phyloP scores from a whole-genome alignment of 2,329 filamentous ascomycete genomes.

The Neoscytalidium dimidiatum region DNA sequence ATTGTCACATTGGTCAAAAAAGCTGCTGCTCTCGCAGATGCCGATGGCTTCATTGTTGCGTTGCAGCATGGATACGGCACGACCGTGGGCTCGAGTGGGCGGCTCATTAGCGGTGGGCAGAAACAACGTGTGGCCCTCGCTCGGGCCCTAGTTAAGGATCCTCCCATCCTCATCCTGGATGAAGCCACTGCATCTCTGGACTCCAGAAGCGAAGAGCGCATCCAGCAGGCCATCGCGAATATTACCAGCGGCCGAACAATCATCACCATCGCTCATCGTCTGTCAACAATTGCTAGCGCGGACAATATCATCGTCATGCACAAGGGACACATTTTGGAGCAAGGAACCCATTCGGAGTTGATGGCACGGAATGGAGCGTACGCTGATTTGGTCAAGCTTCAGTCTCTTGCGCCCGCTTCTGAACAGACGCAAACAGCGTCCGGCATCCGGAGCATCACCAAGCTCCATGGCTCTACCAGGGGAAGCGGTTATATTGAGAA shows the following conservation, averaged over 20 bases:
- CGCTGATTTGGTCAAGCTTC: slow-evolving; percentile 53
- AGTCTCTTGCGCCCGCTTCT: slow-evolving; percentile 32
- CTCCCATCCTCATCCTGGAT: slow-evolving; percentile 60
- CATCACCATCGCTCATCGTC: slow-evolving; percentile 41
- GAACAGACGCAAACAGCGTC: not conserved
- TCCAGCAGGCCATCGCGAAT: slow-evolving; percentile 48
- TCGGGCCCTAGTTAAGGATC: slow-evolving; percentile 57
- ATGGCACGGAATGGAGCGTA: slow-evolving; percentile 44
- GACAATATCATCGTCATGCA: slow-evolving; percentile 43
- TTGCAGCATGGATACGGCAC: slow-evolving; percentile 53
- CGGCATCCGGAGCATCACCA: slow-evolving; percentile 15
- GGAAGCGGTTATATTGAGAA: slow-evolving; percentile 29
- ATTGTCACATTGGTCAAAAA: slow-evolving; percentile 53
- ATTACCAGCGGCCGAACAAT: slow-evolving; percentile 37
- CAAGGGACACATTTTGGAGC: slow-evolving; percentile 38
- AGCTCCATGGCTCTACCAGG: slow-evolving; percentile 20
- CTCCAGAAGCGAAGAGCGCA: slow-evolving; percentile 57
- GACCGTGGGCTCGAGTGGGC: slow-evolving; percentile 56
- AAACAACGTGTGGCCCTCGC: slow-evolving; percentile 63
- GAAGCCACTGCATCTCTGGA: slow-evolving; percentile 65
- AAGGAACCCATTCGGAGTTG: slow-evolving; percentile 38
- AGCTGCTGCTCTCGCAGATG: slow-evolving; percentile 62
- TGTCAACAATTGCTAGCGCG: slow-evolving; percentile 39
- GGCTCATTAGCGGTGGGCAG: slow-evolving; percentile 59
- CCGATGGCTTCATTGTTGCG: slow-evolving; percentile 55